Evolutionary conservation across 768 basidiomycete species (phyloP).

Genomic region (Trichaptum fuscoviolaceum): DNA sequence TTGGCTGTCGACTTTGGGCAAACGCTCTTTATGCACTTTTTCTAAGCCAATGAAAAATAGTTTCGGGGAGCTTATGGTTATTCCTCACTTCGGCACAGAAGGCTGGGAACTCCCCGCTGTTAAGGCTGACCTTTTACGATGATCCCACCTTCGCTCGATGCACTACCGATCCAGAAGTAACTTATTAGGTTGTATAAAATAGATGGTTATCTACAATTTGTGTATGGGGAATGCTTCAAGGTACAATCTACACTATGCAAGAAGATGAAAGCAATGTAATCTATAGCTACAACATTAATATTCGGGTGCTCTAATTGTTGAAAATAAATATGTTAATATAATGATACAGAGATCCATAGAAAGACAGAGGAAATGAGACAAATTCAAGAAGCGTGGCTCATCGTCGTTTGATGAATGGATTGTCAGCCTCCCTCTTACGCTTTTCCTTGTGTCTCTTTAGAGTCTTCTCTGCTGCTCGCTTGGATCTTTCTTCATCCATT

Average conservation of each 20-base stretch:
- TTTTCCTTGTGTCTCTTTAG: background rate
- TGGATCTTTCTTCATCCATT: background rate
- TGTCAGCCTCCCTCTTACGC: background rate
- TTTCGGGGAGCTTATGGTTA: slow-evolving; percentile 62
- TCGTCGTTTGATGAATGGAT: background rate
- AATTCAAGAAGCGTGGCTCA: background rate
- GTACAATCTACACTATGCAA: background rate
- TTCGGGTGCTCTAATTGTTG: background rate
- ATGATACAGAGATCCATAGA: background rate
- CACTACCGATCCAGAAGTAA: background rate
- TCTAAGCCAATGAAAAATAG: slow-evolving; percentile 77
- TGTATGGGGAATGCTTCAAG: background rate
- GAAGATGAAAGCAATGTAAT: background rate
- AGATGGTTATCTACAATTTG: background rate
- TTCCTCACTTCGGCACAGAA: slow-evolving; percentile 80
- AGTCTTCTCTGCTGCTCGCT: background rate
- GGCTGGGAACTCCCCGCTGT: slow-evolving; percentile 86
- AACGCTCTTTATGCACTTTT: slow-evolving; percentile 77
- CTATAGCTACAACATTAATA: background rate
- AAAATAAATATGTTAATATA: background rate
- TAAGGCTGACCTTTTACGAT: slow-evolving; percentile 20
- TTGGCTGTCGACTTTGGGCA: slow-evolving; percentile 83
- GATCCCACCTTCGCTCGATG: background rate
- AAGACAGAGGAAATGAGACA: background rate
- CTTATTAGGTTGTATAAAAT: background rate